A percentile compares a stretch with the other conserved stretches of the same genome.
Evolutionary conservation across 768 basidiomycete species (phyloP).

Genomic region (Phlebiopsis gigantea): DNA sequence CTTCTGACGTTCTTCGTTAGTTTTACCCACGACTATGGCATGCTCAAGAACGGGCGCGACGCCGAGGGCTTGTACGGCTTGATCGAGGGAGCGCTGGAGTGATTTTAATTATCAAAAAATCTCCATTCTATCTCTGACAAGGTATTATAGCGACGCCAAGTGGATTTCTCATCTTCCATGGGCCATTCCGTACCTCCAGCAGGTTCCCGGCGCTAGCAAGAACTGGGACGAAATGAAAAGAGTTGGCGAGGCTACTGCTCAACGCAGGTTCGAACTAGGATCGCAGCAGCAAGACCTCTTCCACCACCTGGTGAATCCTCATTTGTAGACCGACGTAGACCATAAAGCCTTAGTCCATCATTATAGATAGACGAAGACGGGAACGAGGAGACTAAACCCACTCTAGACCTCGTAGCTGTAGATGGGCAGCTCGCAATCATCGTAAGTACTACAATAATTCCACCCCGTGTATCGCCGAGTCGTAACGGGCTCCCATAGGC

Average conservation of each 20-base stretch:
- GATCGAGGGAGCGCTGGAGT: conserved; percentile 11
- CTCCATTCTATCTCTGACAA: not conserved
- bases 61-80: not conserved
- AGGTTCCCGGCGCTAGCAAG: conserved; percentile 4
- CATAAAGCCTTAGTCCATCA: not conserved
- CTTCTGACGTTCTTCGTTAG: not conserved
- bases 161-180: conserved; percentile 15
- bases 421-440: conserved; percentile 13
- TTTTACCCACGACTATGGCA: conserved; percentile 11
- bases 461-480: not conserved
- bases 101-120: not conserved
- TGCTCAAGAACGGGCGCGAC: conserved; percentile 9
- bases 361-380: conserved; percentile 11
- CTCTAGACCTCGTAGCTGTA: conserved; percentile 2
- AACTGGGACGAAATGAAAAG: conserved; percentile 9
- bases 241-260: conserved; percentile 7
- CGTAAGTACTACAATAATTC: not conserved
- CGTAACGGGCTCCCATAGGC: not conserved
- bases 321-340: not conserved
- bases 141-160: conserved; percentile 3
- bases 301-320: conserved; percentile 10
- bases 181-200: conserved; percentile 6
- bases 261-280: not conserved
- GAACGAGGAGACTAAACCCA: not conserved
- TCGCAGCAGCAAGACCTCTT: conserved; percentile 7